Evolutionary conservation across 129 eudicot genomes (phyloP).

Genomic region (Lactuca saligna): DNA sequence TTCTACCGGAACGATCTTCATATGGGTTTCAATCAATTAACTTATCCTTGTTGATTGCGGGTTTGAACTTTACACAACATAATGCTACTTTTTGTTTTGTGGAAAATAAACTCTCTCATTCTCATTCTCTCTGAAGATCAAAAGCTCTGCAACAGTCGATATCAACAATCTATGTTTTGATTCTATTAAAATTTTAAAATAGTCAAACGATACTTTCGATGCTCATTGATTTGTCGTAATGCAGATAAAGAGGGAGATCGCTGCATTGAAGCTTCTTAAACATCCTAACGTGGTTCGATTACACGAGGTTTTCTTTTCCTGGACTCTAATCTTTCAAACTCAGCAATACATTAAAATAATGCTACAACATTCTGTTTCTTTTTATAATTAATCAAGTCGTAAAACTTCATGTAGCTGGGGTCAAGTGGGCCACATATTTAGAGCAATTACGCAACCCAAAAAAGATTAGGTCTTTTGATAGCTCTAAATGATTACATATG

Average conservation of each 20-base stretch:
- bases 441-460: background rate
- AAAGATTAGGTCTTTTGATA: background rate
- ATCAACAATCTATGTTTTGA: background rate
- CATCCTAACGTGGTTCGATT: conserved; percentile 86
- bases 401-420: background rate
- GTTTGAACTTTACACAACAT: background rate
- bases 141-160: background rate
- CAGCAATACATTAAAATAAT: background rate
- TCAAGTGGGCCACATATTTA: background rate
- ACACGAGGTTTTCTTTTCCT: conserved; percentile 52
- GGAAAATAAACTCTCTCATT: background rate
- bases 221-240: background rate
- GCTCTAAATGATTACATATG: background rate
- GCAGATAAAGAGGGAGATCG: conserved; percentile 94
- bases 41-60: background rate
- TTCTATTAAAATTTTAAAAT: background rate
- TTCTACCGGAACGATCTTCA: background rate
- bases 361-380: background rate
- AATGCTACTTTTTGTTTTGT: background rate
- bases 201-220: background rate
- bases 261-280: conserved; percentile 71
- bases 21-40: background rate
- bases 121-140: background rate
- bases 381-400: background rate
- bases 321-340: background rate